Conservation (phyloP, 1,284 basidiomycete genomes). For the Butyriboletus appendiculatus region DNA sequence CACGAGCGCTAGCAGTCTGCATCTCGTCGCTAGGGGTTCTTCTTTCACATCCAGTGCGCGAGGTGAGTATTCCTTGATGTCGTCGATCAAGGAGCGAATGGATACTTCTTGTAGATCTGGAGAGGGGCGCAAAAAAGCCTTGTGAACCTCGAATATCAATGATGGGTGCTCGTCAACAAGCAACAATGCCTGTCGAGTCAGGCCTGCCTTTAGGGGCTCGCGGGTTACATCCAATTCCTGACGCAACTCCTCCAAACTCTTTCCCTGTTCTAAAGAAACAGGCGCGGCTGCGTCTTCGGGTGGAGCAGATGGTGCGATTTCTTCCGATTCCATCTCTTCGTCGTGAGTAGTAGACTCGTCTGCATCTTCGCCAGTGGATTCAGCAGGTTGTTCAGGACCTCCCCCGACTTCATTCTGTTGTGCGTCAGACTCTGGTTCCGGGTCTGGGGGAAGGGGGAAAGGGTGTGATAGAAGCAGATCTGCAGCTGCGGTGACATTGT, state of each 20-base stretch:
- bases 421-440: slow-evolving; percentile 38
- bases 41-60: slow-evolving; percentile 66
- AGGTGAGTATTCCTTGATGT: slow-evolving; percentile 69
- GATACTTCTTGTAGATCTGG: slow-evolving; percentile 62
- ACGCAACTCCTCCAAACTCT: slow-evolving; percentile 59
- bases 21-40: slow-evolving; percentile 77
- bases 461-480: slow-evolving; percentile 87
- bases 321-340: slow-evolving; percentile 33
- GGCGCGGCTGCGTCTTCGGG: slow-evolving; percentile 8
- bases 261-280: slow-evolving; percentile 38
- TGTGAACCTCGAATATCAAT: slow-evolving; percentile 88
- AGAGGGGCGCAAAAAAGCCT: slow-evolving; percentile 69
- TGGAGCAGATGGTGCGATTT: slow-evolving; percentile 18
- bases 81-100: slow-evolving; percentile 67
- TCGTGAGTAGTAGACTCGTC: slow-evolving; percentile 28
- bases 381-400: slow-evolving; percentile 30
- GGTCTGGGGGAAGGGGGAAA: slow-evolving; percentile 72
- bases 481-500: slow-evolving; percentile 89
- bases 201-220: slow-evolving; percentile 63
- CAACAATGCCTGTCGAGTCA: slow-evolving; percentile 69
- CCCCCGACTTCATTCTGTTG: slow-evolving; percentile 38
- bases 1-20: slow-evolving; percentile 84
- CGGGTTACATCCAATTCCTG: slow-evolving; percentile 68
- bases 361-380: slow-evolving; percentile 28
- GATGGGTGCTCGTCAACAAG: slow-evolving; percentile 88